phyloP scores from a whole-genome alignment of 202 grass and related monocot species.

The Zizania palustris region DNA sequence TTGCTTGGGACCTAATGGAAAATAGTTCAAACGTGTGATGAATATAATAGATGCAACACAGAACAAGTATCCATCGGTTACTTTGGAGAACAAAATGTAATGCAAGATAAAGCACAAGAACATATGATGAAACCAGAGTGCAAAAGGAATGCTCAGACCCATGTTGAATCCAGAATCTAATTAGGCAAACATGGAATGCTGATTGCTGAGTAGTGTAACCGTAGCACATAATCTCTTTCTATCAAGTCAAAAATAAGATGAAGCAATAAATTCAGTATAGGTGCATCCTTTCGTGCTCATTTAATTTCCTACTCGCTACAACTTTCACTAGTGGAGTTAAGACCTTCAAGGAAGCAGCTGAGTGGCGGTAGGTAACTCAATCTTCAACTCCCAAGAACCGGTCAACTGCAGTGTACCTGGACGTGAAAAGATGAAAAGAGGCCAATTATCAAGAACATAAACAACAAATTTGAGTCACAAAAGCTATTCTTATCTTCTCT shows the following conservation, averaged over 20 bases:
- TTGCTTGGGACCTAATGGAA: not conserved
- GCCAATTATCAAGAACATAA: not conserved
- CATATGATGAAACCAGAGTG: not conserved
- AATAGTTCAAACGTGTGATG: not conserved
- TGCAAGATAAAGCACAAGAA: not conserved
- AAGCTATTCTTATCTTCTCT: not conserved
- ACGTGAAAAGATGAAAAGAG: conserved; percentile 12
- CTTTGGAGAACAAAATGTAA: not conserved
- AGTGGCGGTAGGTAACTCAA: conserved; percentile 41
- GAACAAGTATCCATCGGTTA: not conserved
- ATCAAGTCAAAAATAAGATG: not conserved
- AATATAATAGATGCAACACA: not conserved
- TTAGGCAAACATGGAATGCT: not conserved
- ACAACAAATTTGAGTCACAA: not conserved
- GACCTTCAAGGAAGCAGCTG: too few relatives aligned
- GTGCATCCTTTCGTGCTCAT: not conserved
- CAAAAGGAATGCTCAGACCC: not conserved
- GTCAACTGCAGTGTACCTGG: not conserved
- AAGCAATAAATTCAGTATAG: too few relatives aligned
- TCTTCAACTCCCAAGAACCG: not conserved
- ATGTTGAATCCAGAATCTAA: not conserved
- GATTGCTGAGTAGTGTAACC: not conserved
- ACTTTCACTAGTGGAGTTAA: not conserved
- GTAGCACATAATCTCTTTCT: not conserved
- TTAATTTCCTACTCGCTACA: not conserved